Conservation (phyloP, 2,329 filamentous ascomycete genomes). For the Sporothrix brasiliensis region DNA sequence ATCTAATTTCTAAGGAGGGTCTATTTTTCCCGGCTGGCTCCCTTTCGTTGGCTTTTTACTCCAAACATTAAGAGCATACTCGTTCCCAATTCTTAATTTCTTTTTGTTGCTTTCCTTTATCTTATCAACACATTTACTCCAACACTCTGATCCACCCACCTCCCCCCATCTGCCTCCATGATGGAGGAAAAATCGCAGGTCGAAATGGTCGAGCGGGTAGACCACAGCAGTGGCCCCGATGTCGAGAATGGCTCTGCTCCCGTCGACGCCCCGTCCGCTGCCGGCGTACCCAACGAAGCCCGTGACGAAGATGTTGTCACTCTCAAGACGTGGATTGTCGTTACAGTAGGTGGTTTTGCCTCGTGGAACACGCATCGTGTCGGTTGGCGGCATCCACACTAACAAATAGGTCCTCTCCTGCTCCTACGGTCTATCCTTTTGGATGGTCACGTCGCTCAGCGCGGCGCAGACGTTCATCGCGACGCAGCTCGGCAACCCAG, state of each 20-base stretch:
- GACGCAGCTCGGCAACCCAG: slow-evolving; percentile 27
- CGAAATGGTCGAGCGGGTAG: slow-evolving; percentile 26
- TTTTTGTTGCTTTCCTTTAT: neutral
- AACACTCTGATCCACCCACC: neutral
- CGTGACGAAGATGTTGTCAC: slow-evolving; percentile 28
- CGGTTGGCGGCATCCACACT: too few species aligned
- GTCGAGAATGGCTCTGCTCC: neutral
- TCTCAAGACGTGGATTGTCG: slow-evolving; percentile 30
- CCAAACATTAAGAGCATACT: neutral
- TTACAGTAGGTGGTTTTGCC: neutral
- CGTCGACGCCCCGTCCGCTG: neutral
- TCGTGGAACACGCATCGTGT: too few species aligned
- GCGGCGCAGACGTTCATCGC: slow-evolving; percentile 27
- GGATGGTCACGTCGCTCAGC: slow-evolving; percentile 28
- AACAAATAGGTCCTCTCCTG: slow-evolving; percentile 26
- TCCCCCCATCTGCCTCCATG: neutral
- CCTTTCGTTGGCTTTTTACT: neutral
- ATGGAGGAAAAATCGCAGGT: slow-evolving; percentile 27
- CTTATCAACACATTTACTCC: too few species aligned
- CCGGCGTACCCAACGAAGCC: slow-evolving; percentile 26
- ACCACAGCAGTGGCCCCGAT: slow-evolving; percentile 24
- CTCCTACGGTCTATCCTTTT: slow-evolving; percentile 30
- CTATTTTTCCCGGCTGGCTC: neutral
- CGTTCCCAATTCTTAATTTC: neutral
- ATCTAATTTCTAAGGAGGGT: neutral